Evolutionary conservation across 1,284 basidiomycete species (phyloP).

Genomic region (Moniliophthora roreri): DNA sequence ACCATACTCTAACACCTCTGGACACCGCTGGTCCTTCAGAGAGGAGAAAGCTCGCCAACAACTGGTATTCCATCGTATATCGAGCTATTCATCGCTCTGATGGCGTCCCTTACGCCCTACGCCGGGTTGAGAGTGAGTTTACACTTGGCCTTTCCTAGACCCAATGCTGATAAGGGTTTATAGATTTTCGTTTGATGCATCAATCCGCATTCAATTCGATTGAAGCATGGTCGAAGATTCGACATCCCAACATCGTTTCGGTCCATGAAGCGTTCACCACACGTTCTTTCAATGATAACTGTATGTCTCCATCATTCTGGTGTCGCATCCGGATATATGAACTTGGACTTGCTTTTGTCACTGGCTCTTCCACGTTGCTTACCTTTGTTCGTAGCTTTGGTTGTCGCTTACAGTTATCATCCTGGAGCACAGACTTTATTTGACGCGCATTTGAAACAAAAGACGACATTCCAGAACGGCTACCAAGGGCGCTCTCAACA

Average conservation of each 20-base stretch:
- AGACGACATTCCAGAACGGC: slow-evolving; percentile 20
- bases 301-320: slow-evolving; percentile 45
- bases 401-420: slow-evolving; percentile 93
- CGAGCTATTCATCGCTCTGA: slow-evolving; percentile 80
- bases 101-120: slow-evolving; percentile 76
- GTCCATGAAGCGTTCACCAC: slow-evolving; percentile 96
- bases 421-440: slow-evolving; percentile 84
- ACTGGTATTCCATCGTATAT: slow-evolving; percentile 82
- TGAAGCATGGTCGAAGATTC: slow-evolving; percentile 86
- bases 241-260: slow-evolving; percentile 86
- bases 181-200: slow-evolving; percentile 83
- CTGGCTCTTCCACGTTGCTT: slow-evolving; percentile 2
- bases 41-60: slow-evolving; percentile 67
- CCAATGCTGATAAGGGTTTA: slow-evolving; percentile 18
- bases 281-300: slow-evolving; percentile 89
- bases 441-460: slow-evolving; percentile 63
- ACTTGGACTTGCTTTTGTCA: too few relatives aligned
- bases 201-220: slow-evolving; percentile 83
- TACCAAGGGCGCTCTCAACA: slow-evolving; percentile 5
- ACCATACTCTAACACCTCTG: slow-evolving; percentile 85
- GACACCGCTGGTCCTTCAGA: slow-evolving; percentile 53
- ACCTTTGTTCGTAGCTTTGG: slow-evolving; percentile 60
- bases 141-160: slow-evolving; percentile 9
- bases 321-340: too few relatives aligned
- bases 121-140: slow-evolving; percentile 83